These are phyloP conservation scores for Aeschynomene evenia DNA, from an alignment of 306 rosid genomes.

Conservation along the genomic window DNA sequence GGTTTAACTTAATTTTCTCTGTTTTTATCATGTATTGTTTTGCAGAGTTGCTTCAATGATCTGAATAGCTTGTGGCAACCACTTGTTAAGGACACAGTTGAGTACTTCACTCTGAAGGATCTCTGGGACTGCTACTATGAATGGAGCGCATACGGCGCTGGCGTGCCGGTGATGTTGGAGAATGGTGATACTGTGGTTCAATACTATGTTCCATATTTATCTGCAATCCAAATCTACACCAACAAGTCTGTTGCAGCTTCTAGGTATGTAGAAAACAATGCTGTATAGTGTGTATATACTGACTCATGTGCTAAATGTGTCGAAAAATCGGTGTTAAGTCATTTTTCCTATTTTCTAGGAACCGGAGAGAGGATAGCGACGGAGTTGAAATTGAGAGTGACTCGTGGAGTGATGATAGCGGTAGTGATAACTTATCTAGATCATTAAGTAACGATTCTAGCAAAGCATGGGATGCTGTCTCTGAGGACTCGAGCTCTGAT, in stretches of 20 bases:
- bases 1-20: constrained; percentile 1
- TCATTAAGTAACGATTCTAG: constrained; percentile 68
- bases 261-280: constrained; percentile 40
- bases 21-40: background rate
- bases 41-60: constrained; percentile 57
- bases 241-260: constrained; percentile 47
- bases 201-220: constrained; percentile 69
- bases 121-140: constrained; percentile 70
- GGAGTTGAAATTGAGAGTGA: constrained; percentile 63
- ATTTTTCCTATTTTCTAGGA: constrained; percentile 26
- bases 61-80: constrained; percentile 57
- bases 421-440: constrained; percentile 61
- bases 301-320: background rate
- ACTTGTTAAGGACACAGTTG: constrained; percentile 46
- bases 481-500: constrained; percentile 67
- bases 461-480: constrained; percentile 64
- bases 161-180: constrained; percentile 47
- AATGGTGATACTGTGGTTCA: constrained; percentile 46
- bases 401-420: constrained; percentile 74
- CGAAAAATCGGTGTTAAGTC: background rate
- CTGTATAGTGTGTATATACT: background rate
- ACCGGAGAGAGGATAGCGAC: constrained; percentile 43
- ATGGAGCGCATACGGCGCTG: constrained; percentile 85
- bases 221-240: constrained; percentile 67
- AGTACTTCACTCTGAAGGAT: constrained; percentile 57